phyloP scores from a whole-genome alignment of 805 yeast genomes.

The Crinitomyces ghanaensis region DNA sequence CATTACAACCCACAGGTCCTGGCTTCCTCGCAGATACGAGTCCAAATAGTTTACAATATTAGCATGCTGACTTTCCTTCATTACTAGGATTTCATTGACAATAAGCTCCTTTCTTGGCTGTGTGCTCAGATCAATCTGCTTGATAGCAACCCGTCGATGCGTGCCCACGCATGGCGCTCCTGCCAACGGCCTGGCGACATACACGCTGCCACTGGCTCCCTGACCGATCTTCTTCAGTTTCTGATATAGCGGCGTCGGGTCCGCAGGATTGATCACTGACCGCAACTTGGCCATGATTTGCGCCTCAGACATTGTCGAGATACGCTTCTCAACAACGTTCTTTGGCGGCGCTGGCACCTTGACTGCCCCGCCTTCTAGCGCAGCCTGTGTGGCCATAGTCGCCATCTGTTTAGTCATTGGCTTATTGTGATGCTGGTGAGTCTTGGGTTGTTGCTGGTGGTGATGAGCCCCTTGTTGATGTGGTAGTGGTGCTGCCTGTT shows the following conservation, averaged over 20 bases:
- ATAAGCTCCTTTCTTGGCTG: conserved; percentile 95
- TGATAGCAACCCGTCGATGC: conserved; percentile 63
- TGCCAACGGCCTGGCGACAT: conserved; percentile 59
- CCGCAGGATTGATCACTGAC: conserved; percentile 69
- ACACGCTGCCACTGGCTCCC: conserved; percentile 97
- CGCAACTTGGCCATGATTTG: conserved; percentile 74
- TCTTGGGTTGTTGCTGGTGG: conserved; percentile 2
- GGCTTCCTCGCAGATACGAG: conserved; percentile 54
- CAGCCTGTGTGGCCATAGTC: conserved; percentile 20
- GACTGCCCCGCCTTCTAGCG: conserved; percentile 13
- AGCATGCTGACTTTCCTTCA: conserved; percentile 82
- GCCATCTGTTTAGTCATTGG: conserved; percentile 15
- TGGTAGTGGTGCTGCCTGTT: neutral
- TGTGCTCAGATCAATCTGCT: conserved; percentile 88
- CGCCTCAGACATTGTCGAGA: conserved; percentile 65
- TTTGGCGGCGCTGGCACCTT: conserved; percentile 33
- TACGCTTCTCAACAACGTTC: conserved; percentile 48
- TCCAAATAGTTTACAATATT: conserved; percentile 93
- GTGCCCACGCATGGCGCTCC: conserved; percentile 21
- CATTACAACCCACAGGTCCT: conserved; percentile 87
- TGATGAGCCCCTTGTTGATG: no score
- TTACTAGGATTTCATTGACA: conserved; percentile 88
- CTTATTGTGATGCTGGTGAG: conserved; percentile 1
- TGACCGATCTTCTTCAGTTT: conserved; percentile 78
- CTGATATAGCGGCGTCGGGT: conserved; percentile 60